Conservation (phyloP, 2,329 filamentous ascomycete species). For the Sarocladium brachiariae region DNA sequence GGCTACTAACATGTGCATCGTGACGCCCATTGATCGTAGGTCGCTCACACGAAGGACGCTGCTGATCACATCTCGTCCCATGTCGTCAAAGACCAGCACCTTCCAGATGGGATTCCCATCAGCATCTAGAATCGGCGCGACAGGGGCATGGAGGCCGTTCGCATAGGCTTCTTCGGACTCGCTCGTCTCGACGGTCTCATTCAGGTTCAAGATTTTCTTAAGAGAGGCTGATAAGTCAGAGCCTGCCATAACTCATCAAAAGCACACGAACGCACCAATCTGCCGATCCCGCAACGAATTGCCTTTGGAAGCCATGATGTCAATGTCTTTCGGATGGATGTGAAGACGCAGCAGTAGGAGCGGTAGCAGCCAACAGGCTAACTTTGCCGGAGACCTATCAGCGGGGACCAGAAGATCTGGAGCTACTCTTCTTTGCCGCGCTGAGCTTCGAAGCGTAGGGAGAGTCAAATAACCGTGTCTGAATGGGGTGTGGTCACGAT, state of each 20-base stretch:
- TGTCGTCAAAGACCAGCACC: slow-evolving; percentile 88
- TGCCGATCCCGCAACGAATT: slow-evolving; percentile 44
- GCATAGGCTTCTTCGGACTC: slow-evolving; percentile 56
- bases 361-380: no score
- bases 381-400: no score
- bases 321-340: slow-evolving; percentile 1
- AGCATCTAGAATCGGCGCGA: slow-evolving; percentile 74
- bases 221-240: slow-evolving; percentile 61
- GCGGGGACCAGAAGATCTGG: neutral
- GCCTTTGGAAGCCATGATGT: slow-evolving; percentile 38
- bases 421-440: neutral
- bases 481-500: slow-evolving; percentile 1
- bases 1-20: slow-evolving; percentile 73
- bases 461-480: neutral
- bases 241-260: no score
- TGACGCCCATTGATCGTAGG: slow-evolving; percentile 87
- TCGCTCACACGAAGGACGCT: slow-evolving; percentile 93
- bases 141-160: slow-evolving; percentile 59
- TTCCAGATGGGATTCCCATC: slow-evolving; percentile 97
- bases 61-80: slow-evolving; percentile 90
- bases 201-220: slow-evolving; percentile 92
- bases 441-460: neutral
- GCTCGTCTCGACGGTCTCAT: slow-evolving; percentile 59
- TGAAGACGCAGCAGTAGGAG: no score
- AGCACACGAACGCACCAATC: slow-evolving; percentile 31